phyloP scores from a whole-genome alignment of 2,329 filamentous ascomycete genomes.

The Trichoderma harzianum region DNA sequence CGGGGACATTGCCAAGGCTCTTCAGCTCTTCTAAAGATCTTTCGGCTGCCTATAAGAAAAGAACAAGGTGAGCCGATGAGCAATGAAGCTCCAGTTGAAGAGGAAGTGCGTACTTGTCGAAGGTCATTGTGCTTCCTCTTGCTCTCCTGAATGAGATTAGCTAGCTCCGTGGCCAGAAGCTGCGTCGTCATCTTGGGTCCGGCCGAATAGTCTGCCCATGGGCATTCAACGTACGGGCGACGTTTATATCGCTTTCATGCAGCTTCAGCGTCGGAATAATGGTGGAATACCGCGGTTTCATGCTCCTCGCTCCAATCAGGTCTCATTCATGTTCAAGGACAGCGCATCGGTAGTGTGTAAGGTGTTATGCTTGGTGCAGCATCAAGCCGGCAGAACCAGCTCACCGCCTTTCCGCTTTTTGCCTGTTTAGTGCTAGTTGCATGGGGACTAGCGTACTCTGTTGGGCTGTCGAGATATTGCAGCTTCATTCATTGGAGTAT shows the following conservation, averaged over 20 bases:
- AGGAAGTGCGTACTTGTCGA: constrained; percentile 60
- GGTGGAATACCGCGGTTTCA: neutral
- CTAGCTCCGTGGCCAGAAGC: constrained; percentile 82
- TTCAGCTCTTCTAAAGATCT: constrained; percentile 90
- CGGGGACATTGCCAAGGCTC: constrained; percentile 34
- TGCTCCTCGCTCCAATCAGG: neutral
- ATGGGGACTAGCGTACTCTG: neutral
- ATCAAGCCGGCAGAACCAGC: constrained; percentile 2
- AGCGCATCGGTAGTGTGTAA: neutral
- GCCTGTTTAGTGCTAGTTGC: neutral
- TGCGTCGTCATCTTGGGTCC: constrained; percentile 76
- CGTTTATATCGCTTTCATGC: constrained; percentile 27
- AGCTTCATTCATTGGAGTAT: neutral
- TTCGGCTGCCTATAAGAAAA: constrained; percentile 70
- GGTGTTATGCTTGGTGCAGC: constrained; percentile 2
- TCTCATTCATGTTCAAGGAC: neutral
- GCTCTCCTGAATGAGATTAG: constrained; percentile 89
- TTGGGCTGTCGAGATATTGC: neutral
- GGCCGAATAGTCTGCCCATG: constrained; percentile 25
- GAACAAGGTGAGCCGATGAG: neutral
- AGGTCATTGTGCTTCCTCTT: constrained; percentile 92
- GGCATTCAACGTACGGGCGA: constrained; percentile 22
- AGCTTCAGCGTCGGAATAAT: constrained; percentile 20
- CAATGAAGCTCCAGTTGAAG: neutral
- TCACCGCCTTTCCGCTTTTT: constrained; percentile 5